Evolutionary conservation across 805 yeast species (phyloP), one percentile per base, ranked within the genome.

Genomic region (Suhomyces canberraensis): DNA sequence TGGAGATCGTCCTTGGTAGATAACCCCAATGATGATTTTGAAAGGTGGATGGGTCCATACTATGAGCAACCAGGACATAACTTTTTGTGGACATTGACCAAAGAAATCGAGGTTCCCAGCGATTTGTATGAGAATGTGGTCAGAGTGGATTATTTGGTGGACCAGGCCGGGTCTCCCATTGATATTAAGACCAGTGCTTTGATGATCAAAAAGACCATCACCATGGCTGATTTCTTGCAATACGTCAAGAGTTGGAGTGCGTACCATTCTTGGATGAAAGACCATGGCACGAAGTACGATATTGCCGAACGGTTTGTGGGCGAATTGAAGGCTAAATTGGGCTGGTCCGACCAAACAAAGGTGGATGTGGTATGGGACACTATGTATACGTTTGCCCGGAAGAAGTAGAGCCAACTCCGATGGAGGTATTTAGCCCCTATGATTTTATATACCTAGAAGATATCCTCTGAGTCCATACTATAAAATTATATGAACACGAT

Each of bases 291-390:
- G 14, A 59, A 54, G 30, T 43, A 45, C 29, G 82, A 78, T 47
- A 60, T 79, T 16, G 72, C 73, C 1, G 81, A 78, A 25, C 46
- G 50, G 22, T 66, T 74, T 40, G 57, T 74, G 25, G 61, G 64
- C 7, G 75, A 69, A 36, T 52, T 80, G 44, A 62, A 64, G 33
- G 49, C 46, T 11, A 51, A 48, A 11, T 61, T 73, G 38, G 74
- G 73, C 3, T 73, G 84, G 75, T 54, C 56, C 11, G 66, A 64
- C 15, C 61, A 60, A n/a, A 60, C 66, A 0, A 57, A 58, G 18
- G 44, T 76, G 16, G 64, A 64, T n/a, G 61, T 74, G 11, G 68
- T 71, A 15, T 79, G 80, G 76, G 75, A 74, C 2, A 76, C 86
- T 0, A 72, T 75, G 24, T 77, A 75, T 49, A 66, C 71, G 3